Evolutionary conservation across 805 yeast genomes (phyloP).

Genomic region (Ogataea dorogensis): DNA sequence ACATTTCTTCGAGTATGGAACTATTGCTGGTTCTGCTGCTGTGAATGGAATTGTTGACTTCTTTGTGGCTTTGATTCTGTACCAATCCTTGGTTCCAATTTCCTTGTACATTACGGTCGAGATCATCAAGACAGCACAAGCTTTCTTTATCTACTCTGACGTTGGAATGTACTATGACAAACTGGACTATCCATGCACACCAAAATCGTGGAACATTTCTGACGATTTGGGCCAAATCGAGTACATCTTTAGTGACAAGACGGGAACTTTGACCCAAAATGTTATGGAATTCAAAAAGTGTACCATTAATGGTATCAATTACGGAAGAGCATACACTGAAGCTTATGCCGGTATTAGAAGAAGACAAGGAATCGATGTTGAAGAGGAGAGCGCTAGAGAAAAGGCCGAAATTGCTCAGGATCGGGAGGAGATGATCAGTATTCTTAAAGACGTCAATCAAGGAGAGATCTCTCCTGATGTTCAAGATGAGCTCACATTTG

Average conservation of each 20-base stretch:
- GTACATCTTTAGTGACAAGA: slow-evolving; percentile 79
- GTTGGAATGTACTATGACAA: slow-evolving; percentile 64
- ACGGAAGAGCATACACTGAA: slow-evolving; percentile 82
- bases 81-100: slow-evolving; percentile 79
- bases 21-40: slow-evolving; percentile 63
- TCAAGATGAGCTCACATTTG: slow-evolving; percentile 61
- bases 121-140: slow-evolving; percentile 79
- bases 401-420: slow-evolving; percentile 55
- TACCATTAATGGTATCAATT: slow-evolving; percentile 67
- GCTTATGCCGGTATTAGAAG: slow-evolving; percentile 77
- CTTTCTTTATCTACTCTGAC: slow-evolving; percentile 76
- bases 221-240: slow-evolving; percentile 87
- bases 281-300: slow-evolving; percentile 85
- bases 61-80: slow-evolving; percentile 72
- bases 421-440: slow-evolving; percentile 54
- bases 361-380: slow-evolving; percentile 74
- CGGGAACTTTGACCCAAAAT: slow-evolving; percentile 82
- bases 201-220: slow-evolving; percentile 81
- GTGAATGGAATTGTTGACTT: slow-evolving; percentile 69
- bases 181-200: slow-evolving; percentile 78
- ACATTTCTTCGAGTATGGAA: slow-evolving; percentile 65
- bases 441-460: slow-evolving; percentile 38
- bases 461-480: slow-evolving; percentile 37
- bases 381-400: slow-evolving; percentile 54
- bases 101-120: slow-evolving; percentile 80